Conservation (phyloP, 345 rosid genomes). For the Pistacia vera region DNA sequence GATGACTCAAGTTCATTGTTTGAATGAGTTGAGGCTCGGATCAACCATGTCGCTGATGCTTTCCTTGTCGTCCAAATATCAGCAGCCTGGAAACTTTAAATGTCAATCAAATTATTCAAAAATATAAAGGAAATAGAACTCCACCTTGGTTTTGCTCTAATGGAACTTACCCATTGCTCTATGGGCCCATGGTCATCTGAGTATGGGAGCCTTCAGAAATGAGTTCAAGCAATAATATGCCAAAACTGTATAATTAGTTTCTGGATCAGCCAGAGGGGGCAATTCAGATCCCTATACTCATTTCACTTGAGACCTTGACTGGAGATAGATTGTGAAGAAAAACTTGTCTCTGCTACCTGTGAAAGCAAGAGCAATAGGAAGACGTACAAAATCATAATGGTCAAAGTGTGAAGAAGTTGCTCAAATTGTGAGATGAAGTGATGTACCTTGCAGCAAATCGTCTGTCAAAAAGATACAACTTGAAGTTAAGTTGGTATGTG, state of each 20-base stretch:
- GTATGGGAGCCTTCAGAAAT: slow-evolving; percentile 76
- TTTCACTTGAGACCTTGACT: slow-evolving; percentile 38
- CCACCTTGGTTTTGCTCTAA: background rate
- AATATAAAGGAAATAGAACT: background rate
- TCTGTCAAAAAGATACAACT: slow-evolving; percentile 63
- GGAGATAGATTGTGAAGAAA: slow-evolving; percentile 32
- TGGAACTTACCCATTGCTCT: slow-evolving; percentile 66
- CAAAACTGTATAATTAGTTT: slow-evolving; percentile 72
- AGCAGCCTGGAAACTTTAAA: slow-evolving; percentile 52
- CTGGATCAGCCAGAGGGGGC: slow-evolving; percentile 52
- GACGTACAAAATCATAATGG: background rate
- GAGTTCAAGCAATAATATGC: slow-evolving; percentile 77
- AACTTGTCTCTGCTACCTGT: slow-evolving; percentile 63
- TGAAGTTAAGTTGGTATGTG: slow-evolving; percentile 53
- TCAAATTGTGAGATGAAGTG: background rate
- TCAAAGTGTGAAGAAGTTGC: background rate
- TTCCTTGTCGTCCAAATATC: slow-evolving; percentile 50
- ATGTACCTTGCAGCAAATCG: slow-evolving; percentile 93
- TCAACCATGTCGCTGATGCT: slow-evolving; percentile 60
- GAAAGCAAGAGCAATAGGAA: background rate
- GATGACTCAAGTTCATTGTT: slow-evolving; percentile 69
- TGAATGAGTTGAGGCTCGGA: slow-evolving; percentile 63
- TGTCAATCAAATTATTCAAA: background rate
- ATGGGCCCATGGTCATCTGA: slow-evolving; percentile 69
- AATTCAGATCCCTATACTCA: slow-evolving; percentile 44